These are phyloP conservation scores for Mortierella sp. DNA, from an alignment of 371 early-diverging fungal genomes.

Conservation along the genomic window DNA sequence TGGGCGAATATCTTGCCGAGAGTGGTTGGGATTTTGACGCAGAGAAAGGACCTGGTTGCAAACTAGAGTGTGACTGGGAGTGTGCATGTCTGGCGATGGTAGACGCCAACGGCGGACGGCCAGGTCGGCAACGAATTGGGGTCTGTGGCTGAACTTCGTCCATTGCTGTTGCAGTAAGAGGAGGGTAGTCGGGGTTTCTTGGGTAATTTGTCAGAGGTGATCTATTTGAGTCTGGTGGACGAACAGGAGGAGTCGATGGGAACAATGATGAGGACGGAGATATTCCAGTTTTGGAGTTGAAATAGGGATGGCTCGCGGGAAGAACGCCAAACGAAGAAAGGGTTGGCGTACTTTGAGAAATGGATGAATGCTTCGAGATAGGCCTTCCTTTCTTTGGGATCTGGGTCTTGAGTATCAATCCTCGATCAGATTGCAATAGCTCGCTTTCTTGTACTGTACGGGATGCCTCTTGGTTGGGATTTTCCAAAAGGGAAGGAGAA, in stretches of 20 bases:
- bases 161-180: neutral
- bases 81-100: slow-evolving; percentile 21
- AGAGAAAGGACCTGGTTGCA: slow-evolving; percentile 10
- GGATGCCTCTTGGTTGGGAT: neutral
- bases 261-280: slow-evolving; percentile 1
- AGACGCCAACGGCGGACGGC: slow-evolving; percentile 26
- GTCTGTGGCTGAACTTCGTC: neutral
- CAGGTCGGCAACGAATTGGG: slow-evolving; percentile 22
- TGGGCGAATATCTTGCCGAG: neutral
- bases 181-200: neutral
- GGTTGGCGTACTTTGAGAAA: slow-evolving; percentile 27
- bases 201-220: neutral
- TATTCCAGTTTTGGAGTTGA: slow-evolving; percentile 10
- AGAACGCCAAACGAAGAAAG: slow-evolving; percentile 25
- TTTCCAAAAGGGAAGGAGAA: slow-evolving; percentile 2
- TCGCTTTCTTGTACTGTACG: slow-evolving; percentile 6
- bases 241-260: neutral
- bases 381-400: slow-evolving; percentile 57
- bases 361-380: slow-evolving; percentile 40
- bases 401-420: slow-evolving; percentile 44
- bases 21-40: neutral
- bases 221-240: neutral
- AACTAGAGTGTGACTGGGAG: slow-evolving; percentile 25
- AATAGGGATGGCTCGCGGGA: slow-evolving; percentile 28
- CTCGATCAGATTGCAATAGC: slow-evolving; percentile 34